A percentile compares a stretch with the other conserved stretches of the same genome.
These are phyloP conservation scores for Puccinia horiana DNA, from an alignment of 1,284 basidiomycete species.

Conservation along the genomic window DNA sequence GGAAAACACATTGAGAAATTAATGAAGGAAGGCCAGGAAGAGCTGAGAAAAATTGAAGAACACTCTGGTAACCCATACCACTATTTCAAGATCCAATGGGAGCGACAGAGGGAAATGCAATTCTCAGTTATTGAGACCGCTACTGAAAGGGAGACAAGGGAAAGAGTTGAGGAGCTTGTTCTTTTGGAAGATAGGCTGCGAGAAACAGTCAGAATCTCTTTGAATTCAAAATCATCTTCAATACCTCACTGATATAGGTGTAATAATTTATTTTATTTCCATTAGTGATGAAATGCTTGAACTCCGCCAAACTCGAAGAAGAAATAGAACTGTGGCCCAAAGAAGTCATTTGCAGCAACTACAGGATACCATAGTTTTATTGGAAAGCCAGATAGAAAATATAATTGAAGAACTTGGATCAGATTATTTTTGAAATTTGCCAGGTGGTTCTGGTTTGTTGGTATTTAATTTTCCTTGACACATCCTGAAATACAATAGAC, in stretches of 20 bases:
- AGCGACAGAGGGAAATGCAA: background rate
- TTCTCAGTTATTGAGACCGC: background rate
- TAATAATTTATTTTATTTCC: background rate
- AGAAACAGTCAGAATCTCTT: background rate
- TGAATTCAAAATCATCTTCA: background rate
- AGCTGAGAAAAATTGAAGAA: background rate
- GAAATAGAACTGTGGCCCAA: background rate
- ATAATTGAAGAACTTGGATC: background rate
- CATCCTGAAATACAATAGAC: background rate
- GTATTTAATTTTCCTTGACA: background rate
- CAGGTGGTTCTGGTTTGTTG: background rate
- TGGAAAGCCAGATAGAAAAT: background rate
- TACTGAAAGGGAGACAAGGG: background rate
- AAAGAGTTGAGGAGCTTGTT: conserved; percentile 10
- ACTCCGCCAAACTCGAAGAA: background rate
- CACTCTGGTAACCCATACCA: background rate
- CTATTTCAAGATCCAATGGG: background rate
- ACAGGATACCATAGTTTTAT: background rate
- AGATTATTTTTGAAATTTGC: background rate
- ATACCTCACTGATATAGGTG: background rate
- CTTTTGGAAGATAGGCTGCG: background rate
- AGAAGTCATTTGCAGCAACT: background rate
- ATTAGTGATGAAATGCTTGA: background rate
- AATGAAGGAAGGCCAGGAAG: background rate
- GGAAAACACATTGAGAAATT: background rate